These are phyloP conservation scores for Botrytis tulipae DNA, from an alignment of 2,329 filamentous ascomycete genomes.

Conservation along the genomic window DNA sequence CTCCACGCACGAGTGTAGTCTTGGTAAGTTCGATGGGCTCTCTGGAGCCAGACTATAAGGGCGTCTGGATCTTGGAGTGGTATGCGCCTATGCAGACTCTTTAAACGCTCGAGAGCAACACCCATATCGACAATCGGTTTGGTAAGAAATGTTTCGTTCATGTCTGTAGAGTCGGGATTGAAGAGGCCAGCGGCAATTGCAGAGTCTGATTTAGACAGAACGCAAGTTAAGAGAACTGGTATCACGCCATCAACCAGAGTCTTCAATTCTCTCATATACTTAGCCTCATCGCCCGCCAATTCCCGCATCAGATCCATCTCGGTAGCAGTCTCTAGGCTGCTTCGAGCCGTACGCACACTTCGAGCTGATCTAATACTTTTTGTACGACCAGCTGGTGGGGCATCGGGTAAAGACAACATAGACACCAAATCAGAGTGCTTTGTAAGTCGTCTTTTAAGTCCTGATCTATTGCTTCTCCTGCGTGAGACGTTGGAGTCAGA, in stretches of 20 bases:
- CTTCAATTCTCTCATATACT: slow-evolving; percentile 87
- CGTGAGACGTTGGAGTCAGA: slow-evolving; percentile 35
- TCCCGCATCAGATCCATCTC: slow-evolving; percentile 75
- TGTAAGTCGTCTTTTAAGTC: slow-evolving; percentile 64
- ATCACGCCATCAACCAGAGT: slow-evolving; percentile 94
- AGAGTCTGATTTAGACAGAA: slow-evolving; percentile 69
- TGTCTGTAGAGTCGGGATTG: slow-evolving; percentile 46
- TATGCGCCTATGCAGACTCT: slow-evolving; percentile 74
- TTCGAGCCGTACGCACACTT: slow-evolving; percentile 73
- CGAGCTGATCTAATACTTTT: slow-evolving; percentile 73
- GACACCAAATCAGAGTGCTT: slow-evolving; percentile 94
- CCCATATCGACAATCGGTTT: slow-evolving; percentile 95
- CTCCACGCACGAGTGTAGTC: slow-evolving; percentile 88
- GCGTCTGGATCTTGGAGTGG: slow-evolving; percentile 69
- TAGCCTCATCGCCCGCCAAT: slow-evolving; percentile 76
- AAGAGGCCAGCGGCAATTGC: slow-evolving; percentile 67
- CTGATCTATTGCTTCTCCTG: slow-evolving; percentile 36
- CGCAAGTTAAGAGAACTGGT: slow-evolving; percentile 82
- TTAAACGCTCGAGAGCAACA: slow-evolving; percentile 80
- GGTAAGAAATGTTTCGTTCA: slow-evolving; percentile 60
- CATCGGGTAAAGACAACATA: slow-evolving; percentile 73
- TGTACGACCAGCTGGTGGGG: slow-evolving; percentile 54
- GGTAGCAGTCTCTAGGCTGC: slow-evolving; percentile 64
- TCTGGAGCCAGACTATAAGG: slow-evolving; percentile 78
- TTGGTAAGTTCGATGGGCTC: slow-evolving; percentile 73